phyloP scores from a whole-genome alignment of 148 eudicot genomes.

The Persicaria tinctoria region DNA sequence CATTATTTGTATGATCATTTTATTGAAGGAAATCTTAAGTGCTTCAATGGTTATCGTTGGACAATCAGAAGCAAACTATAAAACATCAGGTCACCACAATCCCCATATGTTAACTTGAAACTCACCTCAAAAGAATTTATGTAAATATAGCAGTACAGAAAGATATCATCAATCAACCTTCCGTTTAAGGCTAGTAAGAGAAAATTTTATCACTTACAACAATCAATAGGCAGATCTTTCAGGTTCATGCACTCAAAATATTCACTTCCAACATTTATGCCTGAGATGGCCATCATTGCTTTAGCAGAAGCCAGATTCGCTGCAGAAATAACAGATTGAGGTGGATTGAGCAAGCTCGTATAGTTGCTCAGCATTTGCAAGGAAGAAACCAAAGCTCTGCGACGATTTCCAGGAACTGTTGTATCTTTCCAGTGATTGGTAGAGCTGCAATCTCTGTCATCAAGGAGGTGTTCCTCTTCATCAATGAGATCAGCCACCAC shows the following conservation, averaged over 20 bases:
- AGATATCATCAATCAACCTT: neutral
- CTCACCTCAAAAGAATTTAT: neutral
- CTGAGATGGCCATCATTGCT: conserved; percentile 74
- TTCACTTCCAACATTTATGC: conserved; percentile 45
- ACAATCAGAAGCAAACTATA: neutral
- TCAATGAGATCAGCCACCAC: conserved; percentile 80
- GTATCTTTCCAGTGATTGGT: conserved; percentile 29
- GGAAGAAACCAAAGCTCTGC: conserved; percentile 59
- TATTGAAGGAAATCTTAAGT: no score
- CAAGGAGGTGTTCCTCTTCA: conserved; percentile 60
- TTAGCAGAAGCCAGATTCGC: conserved; percentile 92
- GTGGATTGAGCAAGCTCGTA: conserved; percentile 68
- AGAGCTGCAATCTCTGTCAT: conserved; percentile 27
- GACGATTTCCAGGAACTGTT: conserved; percentile 36
- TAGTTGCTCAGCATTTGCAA: conserved; percentile 67
- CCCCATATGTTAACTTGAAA: neutral
- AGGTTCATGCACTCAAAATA: conserved; percentile 59
- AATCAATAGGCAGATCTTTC: conserved; percentile 56
- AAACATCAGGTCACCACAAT: neutral
- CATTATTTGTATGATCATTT: no score
- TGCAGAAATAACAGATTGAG: conserved; percentile 52
- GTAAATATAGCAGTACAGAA: neutral
- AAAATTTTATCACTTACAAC: conserved; percentile 46
- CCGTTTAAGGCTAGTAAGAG: neutral
- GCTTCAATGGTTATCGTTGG: no score